Percentiles rank a stretch among this genome's conserved stretches.
Conservation (phyloP, 768 basidiomycete genomes). For the Lactarius pseudohatsudake region DNA sequence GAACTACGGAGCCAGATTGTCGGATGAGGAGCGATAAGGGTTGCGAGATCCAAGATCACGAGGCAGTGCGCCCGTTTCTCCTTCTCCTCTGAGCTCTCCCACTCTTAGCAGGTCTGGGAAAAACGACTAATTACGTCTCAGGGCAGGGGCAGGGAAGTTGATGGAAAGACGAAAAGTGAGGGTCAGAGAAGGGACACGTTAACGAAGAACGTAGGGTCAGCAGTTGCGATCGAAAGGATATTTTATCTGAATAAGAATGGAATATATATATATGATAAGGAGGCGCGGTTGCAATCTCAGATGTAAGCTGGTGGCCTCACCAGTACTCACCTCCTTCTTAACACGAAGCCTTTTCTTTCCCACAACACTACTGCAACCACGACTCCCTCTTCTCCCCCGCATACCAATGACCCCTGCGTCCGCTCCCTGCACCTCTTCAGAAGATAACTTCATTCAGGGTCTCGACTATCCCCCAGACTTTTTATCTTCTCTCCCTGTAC, state of each 20-base stretch:
- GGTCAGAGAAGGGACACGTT: slow-evolving; percentile 11
- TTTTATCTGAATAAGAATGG: slow-evolving; percentile 2
- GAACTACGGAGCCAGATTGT: slow-evolving; percentile 15
- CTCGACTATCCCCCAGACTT: slow-evolving; percentile 32
- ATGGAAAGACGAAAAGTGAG: slow-evolving; percentile 3
- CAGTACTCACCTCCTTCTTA: slow-evolving; percentile 11
- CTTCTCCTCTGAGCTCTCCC: background rate
- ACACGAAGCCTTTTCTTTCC: slow-evolving; percentile 12
- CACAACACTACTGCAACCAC: slow-evolving; percentile 10
- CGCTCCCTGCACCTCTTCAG: slow-evolving; percentile 5
- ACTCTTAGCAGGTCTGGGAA: slow-evolving; percentile 11
- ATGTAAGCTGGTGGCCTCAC: slow-evolving; percentile 9
- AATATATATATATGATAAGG: slow-evolving; percentile 18
- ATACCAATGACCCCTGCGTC: slow-evolving; percentile 18
- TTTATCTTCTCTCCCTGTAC: slow-evolving; percentile 33
- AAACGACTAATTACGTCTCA: slow-evolving; percentile 21
- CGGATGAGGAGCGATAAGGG: slow-evolving; percentile 24
- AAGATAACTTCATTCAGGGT: slow-evolving; percentile 28
- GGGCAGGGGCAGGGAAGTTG: slow-evolving; percentile 11
- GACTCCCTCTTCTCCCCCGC: background rate
- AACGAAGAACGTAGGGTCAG: slow-evolving; percentile 14
- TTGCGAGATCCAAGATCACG: slow-evolving; percentile 24
- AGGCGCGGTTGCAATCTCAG: slow-evolving; percentile 24
- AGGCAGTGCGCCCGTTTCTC: slow-evolving; percentile 17
- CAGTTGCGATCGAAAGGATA: slow-evolving; percentile 17